Base-by-base conservation (phyloP, 2,329 filamentous ascomycete genomes). In the Pseudogymnoascus sp. region DNA sequence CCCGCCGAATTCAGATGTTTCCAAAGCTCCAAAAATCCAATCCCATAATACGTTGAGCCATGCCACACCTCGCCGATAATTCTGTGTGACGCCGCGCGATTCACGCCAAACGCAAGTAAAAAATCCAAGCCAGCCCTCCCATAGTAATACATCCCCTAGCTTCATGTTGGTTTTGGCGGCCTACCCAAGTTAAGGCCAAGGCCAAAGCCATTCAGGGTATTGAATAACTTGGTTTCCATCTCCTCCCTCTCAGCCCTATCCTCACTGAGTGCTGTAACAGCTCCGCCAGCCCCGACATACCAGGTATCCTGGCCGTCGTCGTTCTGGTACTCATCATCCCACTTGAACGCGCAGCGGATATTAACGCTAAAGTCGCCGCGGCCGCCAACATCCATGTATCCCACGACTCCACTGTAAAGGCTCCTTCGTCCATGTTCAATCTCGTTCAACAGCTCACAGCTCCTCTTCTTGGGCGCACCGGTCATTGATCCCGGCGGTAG, bases 401-500 rank as follows among this genome's bases (percentile, higher is more conserved):
- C 93, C 60, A 97, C 82, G 1, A 95, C 89, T 18, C 94, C 92
- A 5, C 91, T 91, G 75, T 97, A 97, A 60, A 97, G 76, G 33
- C 91, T 87, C 61, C 93, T 66, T 12, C 44, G 80, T 68, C 86
- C 82, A 63, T 77, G 75, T 75, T 96, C 92, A 44, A 96, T 81
- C 3, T 80, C 76, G 64, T 82, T 80, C 18, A 97, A 78, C 56
- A 97, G 82, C 77, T 96, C 88, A 73, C 93, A 97, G 67, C 89
- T 93, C 59, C 93, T 84, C 76, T 93, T 92, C 79, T 97, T 97
- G 0, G 93, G 94, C 0, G 93, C 93, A 5, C 94, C 94, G 1
- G 93, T 97, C 94, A 97, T 97, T 70, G 89, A 93, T 0, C 94
- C 93, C 0, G 94, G 92, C 0, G 94, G 93, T 0, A 97, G 80